Evolutionary conservation across 1,284 basidiomycete genomes (phyloP).

Genomic region (Cutaneotrichosporon sp.): DNA sequence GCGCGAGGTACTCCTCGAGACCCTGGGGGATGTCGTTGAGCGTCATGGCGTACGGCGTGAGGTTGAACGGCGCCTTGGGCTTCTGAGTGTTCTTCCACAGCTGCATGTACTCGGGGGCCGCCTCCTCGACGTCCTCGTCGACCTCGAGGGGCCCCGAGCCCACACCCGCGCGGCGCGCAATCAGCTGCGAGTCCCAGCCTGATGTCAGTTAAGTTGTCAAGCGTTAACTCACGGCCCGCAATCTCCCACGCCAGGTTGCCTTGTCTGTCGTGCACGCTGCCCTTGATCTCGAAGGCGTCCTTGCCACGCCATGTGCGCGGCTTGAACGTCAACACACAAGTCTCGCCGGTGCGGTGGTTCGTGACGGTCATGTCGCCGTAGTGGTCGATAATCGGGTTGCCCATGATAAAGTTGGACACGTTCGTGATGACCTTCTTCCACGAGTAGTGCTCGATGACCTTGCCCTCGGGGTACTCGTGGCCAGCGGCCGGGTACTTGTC

Average conservation of each 20-base stretch:
- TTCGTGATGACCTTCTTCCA: slow-evolving; percentile 83
- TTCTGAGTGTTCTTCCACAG: slow-evolving; percentile 95
- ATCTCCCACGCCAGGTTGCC: slow-evolving; percentile 82
- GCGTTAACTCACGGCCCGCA: slow-evolving; percentile 64
- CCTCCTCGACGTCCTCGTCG: slow-evolving; percentile 34
- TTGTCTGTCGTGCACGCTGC: slow-evolving; percentile 69
- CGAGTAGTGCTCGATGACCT: slow-evolving; percentile 52
- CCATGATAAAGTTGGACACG: slow-evolving; percentile 91
- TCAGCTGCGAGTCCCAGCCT: slow-evolving; percentile 91
- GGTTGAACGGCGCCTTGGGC: slow-evolving; percentile 81
- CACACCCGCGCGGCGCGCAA: slow-evolving; percentile 74
- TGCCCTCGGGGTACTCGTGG: slow-evolving; percentile 39
- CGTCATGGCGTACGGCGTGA: slow-evolving; percentile 92
- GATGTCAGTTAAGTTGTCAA: slow-evolving; percentile 9
- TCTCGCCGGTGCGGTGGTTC: slow-evolving; percentile 91
- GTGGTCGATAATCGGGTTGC: slow-evolving; percentile 92
- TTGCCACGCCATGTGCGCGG: slow-evolving; percentile 92
- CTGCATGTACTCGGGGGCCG: slow-evolving; percentile 48
- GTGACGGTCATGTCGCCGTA: slow-evolving; percentile 90
- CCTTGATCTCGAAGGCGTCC: slow-evolving; percentile 89
- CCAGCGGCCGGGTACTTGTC: slow-evolving; percentile 53
- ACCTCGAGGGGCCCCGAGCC: slow-evolving; percentile 62
- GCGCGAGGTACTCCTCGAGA: slow-evolving; percentile 72
- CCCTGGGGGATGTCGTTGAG: slow-evolving; percentile 59
- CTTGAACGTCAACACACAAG: slow-evolving; percentile 89